Evolutionary conservation across 495 filamentous ascomycete genomes (phyloP).

Genomic region (Penicillium manginii): DNA sequence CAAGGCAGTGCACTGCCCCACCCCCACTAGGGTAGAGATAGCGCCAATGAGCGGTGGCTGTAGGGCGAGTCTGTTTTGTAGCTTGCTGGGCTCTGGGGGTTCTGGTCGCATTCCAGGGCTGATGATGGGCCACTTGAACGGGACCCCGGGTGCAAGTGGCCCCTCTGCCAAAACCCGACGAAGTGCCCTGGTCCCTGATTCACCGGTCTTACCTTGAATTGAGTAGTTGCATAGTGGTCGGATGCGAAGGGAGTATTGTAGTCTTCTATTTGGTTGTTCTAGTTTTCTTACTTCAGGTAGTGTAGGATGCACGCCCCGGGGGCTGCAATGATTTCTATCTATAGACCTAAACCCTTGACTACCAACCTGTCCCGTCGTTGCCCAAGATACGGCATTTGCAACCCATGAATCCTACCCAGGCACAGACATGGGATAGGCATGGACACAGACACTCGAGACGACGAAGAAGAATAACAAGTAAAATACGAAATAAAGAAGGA

Average conservation of each 20-base stretch:
- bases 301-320: neutral
- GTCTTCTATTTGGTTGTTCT: no score
- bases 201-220: neutral
- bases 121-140: neutral
- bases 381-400: constrained; percentile 1
- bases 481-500: neutral
- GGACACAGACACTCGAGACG: neutral
- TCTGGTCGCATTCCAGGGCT: constrained; percentile 7
- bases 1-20: constrained; percentile 37
- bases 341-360: neutral
- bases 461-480: neutral
- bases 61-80: constrained; percentile 7
- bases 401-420: constrained; percentile 7
- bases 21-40: constrained; percentile 23
- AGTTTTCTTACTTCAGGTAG: neutral
- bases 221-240: neutral
- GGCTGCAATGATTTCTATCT: constrained; percentile 1
- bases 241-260: neutral
- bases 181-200: constrained; percentile 2
- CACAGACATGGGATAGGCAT: neutral
- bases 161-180: neutral
- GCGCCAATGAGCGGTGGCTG: constrained; percentile 18
- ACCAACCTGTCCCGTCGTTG: neutral
- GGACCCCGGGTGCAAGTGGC: neutral
- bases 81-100: constrained; percentile 12